These are phyloP conservation scores for Hermanozyma aechmeae DNA, from an alignment of 805 yeast genomes.

Conservation along the genomic window DNA sequence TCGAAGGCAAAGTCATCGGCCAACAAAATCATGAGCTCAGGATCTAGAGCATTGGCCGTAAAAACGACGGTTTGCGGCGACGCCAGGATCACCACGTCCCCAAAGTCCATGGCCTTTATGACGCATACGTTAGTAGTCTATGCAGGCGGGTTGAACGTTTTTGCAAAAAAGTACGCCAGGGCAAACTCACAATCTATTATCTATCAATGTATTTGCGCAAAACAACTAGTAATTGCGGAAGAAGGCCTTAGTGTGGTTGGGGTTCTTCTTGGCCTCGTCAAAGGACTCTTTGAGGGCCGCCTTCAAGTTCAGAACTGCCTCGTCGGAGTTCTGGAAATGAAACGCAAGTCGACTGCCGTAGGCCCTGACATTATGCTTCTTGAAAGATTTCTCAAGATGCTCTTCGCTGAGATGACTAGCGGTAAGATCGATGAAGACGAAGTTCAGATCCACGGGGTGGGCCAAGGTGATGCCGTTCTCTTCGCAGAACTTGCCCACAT, in stretches of 20 bases:
- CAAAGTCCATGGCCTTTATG: too few species aligned
- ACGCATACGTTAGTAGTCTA: too few species aligned
- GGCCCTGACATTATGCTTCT: constrained; percentile 10
- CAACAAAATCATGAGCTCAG: constrained; percentile 3
- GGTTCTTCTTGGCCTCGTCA: constrained; percentile 9
- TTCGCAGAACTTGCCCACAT: constrained; percentile 22
- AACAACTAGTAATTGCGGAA: neutral
- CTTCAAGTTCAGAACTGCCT: constrained; percentile 19
- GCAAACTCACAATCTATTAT: too few species aligned
- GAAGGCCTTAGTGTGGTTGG: neutral
- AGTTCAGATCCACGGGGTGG: constrained; percentile 32
- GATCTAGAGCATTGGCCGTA: constrained; percentile 6
- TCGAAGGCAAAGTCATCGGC: constrained; percentile 39
- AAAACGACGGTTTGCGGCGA: too few species aligned
- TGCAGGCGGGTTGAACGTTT: too few species aligned
- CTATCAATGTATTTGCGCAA: too few species aligned
- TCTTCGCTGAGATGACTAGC: constrained; percentile 20
- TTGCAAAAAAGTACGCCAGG: too few species aligned
- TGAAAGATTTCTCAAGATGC: constrained; percentile 12
- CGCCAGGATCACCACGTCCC: too few species aligned
- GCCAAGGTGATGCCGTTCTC: constrained; percentile 19
- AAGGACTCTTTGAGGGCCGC: constrained; percentile 7
- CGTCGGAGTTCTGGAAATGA: constrained; percentile 25
- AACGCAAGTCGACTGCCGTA: constrained; percentile 18
- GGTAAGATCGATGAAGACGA: constrained; percentile 28